These are phyloP conservation scores for Linum usitatissimum DNA, from an alignment of 345 rosid species.

Conservation along the genomic window DNA sequence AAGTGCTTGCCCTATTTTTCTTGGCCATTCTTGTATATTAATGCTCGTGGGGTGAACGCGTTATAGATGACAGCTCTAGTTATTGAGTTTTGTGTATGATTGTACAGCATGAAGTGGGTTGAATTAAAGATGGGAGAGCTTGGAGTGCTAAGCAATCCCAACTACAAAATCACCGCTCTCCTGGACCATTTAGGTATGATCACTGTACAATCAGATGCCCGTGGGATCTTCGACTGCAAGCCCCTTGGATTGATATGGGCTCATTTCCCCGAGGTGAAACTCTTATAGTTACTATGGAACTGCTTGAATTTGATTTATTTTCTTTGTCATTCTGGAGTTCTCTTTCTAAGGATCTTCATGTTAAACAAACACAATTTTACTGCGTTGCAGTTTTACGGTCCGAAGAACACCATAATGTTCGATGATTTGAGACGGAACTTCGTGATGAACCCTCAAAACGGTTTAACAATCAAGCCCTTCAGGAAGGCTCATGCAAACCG, in stretches of 20 bases:
- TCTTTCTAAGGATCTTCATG: neutral
- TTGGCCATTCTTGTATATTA: neutral
- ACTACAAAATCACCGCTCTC: constrained; percentile 91
- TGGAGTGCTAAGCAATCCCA: constrained; percentile 75
- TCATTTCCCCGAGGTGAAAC: constrained; percentile 61
- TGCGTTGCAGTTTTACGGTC: constrained; percentile 52
- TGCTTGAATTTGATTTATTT: too few species aligned
- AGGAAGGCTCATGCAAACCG: constrained; percentile 82
- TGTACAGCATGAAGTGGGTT: constrained; percentile 91
- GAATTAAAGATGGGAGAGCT: constrained; percentile 96
- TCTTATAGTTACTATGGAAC: neutral
- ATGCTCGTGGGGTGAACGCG: neutral
- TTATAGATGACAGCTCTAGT: too few species aligned
- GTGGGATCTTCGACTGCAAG: constrained; percentile 84
- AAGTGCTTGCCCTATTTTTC: neutral
- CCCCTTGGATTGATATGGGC: constrained; percentile 93
- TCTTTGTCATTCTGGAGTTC: neutral
- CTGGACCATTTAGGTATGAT: constrained; percentile 91
- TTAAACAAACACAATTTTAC: constrained; percentile 3
- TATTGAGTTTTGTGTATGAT: neutral
- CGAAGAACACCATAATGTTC: constrained; percentile 91
- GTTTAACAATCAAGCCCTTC: constrained; percentile 70
- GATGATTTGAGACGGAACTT: constrained; percentile 83
- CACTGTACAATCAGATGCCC: constrained; percentile 82
- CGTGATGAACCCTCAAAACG: constrained; percentile 93